Evolutionary conservation across 495 filamentous ascomycete species (phyloP), one percentile per base, ranked within the genome.

Genomic region (Xylaria longipes): DNA sequence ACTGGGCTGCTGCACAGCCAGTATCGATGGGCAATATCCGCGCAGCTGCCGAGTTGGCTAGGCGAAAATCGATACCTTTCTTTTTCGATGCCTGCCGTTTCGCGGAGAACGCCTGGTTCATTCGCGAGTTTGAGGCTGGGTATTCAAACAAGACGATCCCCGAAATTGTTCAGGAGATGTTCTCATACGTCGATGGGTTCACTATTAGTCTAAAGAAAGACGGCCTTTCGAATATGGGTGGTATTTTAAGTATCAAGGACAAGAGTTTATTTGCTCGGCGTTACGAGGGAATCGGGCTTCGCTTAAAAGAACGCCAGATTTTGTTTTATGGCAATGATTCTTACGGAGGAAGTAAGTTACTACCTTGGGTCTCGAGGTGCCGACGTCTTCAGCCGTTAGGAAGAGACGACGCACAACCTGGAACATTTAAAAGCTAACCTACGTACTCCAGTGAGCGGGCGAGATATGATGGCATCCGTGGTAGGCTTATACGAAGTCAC

Each of bases 71-170:
- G 2, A 58, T 71, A 46, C 69, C 69, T 9, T 37, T 71, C 2
- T 71, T 71, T 15, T 65, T 71, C 62, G 69, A 71, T 58, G 69
- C 69, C 17, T 71, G 69, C 9, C 69, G 69, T 4, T 71, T 71
- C 14, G 69, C 69, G 1, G 69, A 71, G 39, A 71, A 71, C 27
- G n/a, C 69, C 0, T 56, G 50, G 61, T 71, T 71, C 33, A 71
- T 71, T 37, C 60, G 8, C 0, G 12, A 56, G 0, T 71, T 39
- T 6, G 69, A 71, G 29, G 35, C 15, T 12, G 69, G 69, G 5
- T 71, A 71, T 9, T 6, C 46, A 3, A n/a, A 46, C 50, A 57
- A 60, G 35, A 12, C 50, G 7, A 58, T 71, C 14, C 4, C 48
- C 15, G 69, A 71, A 14, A 71, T 71, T 17, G 48, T 71, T 9